Base-by-base conservation (phyloP, 73 alveolate genomes). In the Paramecium sonneborni region DNA sequence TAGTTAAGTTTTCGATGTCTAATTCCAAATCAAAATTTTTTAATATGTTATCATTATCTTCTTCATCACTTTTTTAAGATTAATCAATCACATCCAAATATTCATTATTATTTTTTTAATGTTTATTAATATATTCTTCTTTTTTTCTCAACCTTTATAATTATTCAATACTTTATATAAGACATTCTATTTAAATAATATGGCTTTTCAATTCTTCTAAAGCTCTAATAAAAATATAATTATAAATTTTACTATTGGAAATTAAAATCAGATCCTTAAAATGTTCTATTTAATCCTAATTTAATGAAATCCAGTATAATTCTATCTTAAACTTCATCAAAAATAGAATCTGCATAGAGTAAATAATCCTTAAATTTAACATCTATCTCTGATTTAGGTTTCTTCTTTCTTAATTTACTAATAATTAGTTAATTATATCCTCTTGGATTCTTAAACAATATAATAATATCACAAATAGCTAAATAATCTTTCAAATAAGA, bases 371-470 rank as follows among this genome's bases (percentile, higher is more conserved):
- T 62, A 32, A 14, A 62, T 62, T 11, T 32, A 28, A 30, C 23
- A 3, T 62, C 84, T 52, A 15, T 52, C 18, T 52, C 68, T 52
- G 68, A 18, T 26, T 62, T 26, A 26, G 23, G 30, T 24, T 62
- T 62, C 12, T 46, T 79, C 55, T 79, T 79, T 79, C 74, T 79
- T 15, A 79, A 79, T 79, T 44, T 23, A 23, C 55, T 79, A 23
- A 79, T 46, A 10, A 18, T 39, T 46, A 26, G 21, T 43, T 23
- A 20, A 7, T 38, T 46, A 41, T 79, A 30, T 5, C 74, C 74
- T 62, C 84, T 62, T 3, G 72, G 62, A 23, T 79, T 43, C 55
- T 46, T 79, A 41, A 79, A 79, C 24, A 79, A 46, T 43, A 79
- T 10, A 3, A 79, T 79, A 3, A 79, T 43, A 23, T 79, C 90